Evolutionary conservation across 371 early-diverging fungal genomes (phyloP).

Genomic region (Thermomucor indicae-seudaticae): DNA sequence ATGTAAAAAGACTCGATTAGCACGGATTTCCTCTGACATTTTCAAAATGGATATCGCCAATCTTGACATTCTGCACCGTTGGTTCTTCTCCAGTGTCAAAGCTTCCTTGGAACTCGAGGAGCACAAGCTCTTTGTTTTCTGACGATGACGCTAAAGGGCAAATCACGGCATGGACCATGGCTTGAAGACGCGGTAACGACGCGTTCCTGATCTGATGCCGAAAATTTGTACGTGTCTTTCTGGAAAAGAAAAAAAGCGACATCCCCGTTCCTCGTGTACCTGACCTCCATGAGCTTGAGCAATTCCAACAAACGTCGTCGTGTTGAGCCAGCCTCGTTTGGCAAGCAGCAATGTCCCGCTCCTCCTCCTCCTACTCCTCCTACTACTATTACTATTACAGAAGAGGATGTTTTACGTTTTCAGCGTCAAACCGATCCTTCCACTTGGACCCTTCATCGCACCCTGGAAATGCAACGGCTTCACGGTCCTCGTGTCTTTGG

Average conservation of each 20-base stretch:
- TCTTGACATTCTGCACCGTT: constrained; percentile 20
- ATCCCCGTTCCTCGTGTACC: too few species aligned
- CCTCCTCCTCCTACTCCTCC: too few species aligned
- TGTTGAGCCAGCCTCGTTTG: too few species aligned
- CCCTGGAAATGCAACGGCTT: constrained; percentile 2
- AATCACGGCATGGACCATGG: constrained; percentile 35
- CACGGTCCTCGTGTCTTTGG: constrained; percentile 7
- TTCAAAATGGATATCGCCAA: constrained; percentile 36
- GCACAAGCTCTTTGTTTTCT: constrained; percentile 18
- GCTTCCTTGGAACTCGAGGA: constrained; percentile 55
- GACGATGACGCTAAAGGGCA: constrained; percentile 11
- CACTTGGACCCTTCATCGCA: constrained; percentile 7
- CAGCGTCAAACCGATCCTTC: neutral
- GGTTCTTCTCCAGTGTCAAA: constrained; percentile 26
- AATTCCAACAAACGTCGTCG: too few species aligned
- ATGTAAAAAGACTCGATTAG: too few species aligned
- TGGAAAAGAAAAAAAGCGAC: too few species aligned
- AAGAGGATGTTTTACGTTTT: neutral
- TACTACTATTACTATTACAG: too few species aligned
- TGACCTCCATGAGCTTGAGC: too few species aligned
- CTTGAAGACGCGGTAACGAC: neutral
- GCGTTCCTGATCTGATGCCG: too few species aligned
- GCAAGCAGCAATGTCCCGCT: too few species aligned
- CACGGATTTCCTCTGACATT: constrained; percentile 12
- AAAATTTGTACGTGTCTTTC: too few species aligned